These are phyloP conservation scores for Aspergillus wentii DNA, from an alignment of 495 filamentous ascomycete species.

Conservation along the genomic window DNA sequence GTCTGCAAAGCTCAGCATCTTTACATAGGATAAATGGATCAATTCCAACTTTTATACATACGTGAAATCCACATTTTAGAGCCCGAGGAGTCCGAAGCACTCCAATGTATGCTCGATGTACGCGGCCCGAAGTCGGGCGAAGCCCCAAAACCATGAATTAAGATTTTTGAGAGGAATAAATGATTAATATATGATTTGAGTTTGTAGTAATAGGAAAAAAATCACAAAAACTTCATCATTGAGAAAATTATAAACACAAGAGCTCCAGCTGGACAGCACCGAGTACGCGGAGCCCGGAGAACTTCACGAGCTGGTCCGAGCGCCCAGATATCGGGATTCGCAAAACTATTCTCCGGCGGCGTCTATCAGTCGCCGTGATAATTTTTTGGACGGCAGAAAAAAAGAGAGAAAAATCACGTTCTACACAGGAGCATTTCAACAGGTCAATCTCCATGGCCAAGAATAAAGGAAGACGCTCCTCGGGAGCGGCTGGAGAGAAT, in stretches of 20 bases:
- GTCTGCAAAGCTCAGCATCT: constrained; percentile 20
- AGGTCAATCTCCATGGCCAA: constrained; percentile 27
- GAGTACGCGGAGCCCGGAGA: too few relatives aligned
- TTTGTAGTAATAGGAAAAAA: too few relatives aligned
- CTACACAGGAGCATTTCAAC: constrained; percentile 9
- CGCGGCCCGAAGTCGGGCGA: constrained; percentile 20
- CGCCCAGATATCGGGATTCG: constrained; percentile 10
- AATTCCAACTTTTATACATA: constrained; percentile 12
- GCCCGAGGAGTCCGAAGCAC: constrained; percentile 10
- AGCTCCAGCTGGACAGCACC: too few relatives aligned
- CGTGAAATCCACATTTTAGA: constrained; percentile 18
- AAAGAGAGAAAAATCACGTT: constrained; percentile 14
- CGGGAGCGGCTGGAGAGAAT: constrained; percentile 26
- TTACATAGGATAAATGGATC: neutral
- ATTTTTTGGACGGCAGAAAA: constrained; percentile 26
- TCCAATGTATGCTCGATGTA: constrained; percentile 15
- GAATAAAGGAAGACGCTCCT: constrained; percentile 37
- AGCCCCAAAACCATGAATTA: constrained; percentile 20
- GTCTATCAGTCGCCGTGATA: too few relatives aligned
- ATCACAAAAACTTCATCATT: too few relatives aligned
- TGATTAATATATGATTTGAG: too few relatives aligned
- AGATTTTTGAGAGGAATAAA: too few relatives aligned
- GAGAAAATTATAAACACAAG: too few relatives aligned
- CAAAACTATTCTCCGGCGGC: constrained; percentile 26
- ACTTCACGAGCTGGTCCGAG: constrained; percentile 15